Percentiles rank a stretch among this genome's conserved stretches.
These are phyloP conservation scores for Hanseniaspora meyeri DNA, from an alignment of 805 yeast genomes.

Conservation along the genomic window DNA sequence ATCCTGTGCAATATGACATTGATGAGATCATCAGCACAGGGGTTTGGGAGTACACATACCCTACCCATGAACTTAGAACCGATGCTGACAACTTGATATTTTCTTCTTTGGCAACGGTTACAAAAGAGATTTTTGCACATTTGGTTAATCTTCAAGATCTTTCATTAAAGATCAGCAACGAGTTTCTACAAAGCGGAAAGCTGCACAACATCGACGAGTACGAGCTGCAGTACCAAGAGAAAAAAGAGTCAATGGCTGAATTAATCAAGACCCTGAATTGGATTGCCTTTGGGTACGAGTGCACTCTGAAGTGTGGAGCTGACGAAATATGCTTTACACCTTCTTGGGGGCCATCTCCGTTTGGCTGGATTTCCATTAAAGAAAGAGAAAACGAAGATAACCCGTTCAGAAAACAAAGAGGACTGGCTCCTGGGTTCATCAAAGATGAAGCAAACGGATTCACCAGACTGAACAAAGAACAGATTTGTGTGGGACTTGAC, in stretches of 20 bases:
- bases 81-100: constrained; percentile 38
- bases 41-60: constrained; percentile 37
- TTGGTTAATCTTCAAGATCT: constrained; percentile 30
- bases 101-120: constrained; percentile 36
- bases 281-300: constrained; percentile 32
- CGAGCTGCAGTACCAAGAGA: background rate
- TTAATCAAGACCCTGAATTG: constrained; percentile 30
- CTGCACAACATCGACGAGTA: background rate
- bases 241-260: background rate
- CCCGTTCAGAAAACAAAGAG: background rate
- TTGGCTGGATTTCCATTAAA: constrained; percentile 31
- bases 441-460: constrained; percentile 15
- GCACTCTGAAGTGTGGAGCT: constrained; percentile 32
- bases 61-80: constrained; percentile 30
- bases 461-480: constrained; percentile 17
- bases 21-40: constrained; percentile 28
- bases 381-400: background rate
- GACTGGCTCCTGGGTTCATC: constrained; percentile 6
- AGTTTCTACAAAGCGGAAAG: constrained; percentile 21
- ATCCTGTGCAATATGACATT: constrained; percentile 16
- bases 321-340: constrained; percentile 47
- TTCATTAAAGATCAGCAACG: constrained; percentile 22
- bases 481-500: constrained; percentile 5
- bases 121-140: constrained; percentile 27
- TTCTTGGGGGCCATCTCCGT: constrained; percentile 49